phyloP scores from a whole-genome alignment of 2,329 filamentous ascomycete genomes.

The Diaporthe vexans region DNA sequence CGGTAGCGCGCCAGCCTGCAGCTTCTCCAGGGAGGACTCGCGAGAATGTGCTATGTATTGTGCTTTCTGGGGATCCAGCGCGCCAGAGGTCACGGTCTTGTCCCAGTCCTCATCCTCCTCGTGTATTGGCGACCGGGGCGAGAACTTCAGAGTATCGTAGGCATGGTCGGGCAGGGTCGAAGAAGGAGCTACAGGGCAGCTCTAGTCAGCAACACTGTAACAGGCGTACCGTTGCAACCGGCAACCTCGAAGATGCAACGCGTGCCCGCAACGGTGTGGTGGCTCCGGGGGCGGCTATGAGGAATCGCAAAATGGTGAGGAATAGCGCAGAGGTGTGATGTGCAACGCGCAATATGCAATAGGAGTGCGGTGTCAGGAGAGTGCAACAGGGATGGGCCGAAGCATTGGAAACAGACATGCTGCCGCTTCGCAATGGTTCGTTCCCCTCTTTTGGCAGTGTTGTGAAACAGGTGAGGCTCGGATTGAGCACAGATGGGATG shows the following conservation, averaged over 20 bases:
- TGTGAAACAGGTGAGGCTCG: slow-evolving; percentile 43
- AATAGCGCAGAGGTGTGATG: neutral
- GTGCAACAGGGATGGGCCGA: slow-evolving; percentile 26
- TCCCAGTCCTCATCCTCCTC: slow-evolving; percentile 68
- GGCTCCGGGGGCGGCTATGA: neutral
- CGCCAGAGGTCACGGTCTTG: slow-evolving; percentile 63
- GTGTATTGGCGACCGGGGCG: slow-evolving; percentile 65
- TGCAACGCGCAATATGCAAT: slow-evolving; percentile 1
- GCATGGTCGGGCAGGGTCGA: slow-evolving; percentile 70
- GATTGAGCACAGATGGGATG: slow-evolving; percentile 35
- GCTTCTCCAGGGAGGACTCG: slow-evolving; percentile 71
- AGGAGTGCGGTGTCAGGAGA: slow-evolving; percentile 22
- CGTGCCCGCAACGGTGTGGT: neutral
- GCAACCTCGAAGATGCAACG: slow-evolving; percentile 4
- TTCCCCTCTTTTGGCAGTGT: slow-evolving; percentile 41
- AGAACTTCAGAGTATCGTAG: slow-evolving; percentile 66
- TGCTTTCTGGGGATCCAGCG: slow-evolving; percentile 55
- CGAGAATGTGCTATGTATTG: slow-evolving; percentile 66
- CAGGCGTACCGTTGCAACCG: neutral
- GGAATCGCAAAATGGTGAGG: neutral
- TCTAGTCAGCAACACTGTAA: slow-evolving; percentile 38
- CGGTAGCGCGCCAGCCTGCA: slow-evolving; percentile 53
- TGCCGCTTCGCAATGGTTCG: slow-evolving; percentile 16
- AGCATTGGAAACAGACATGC: slow-evolving; percentile 28
- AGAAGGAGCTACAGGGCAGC: slow-evolving; percentile 64